Evolutionary conservation across 768 basidiomycete genomes (phyloP).

Genomic region (Suillus subalutaceus): DNA sequence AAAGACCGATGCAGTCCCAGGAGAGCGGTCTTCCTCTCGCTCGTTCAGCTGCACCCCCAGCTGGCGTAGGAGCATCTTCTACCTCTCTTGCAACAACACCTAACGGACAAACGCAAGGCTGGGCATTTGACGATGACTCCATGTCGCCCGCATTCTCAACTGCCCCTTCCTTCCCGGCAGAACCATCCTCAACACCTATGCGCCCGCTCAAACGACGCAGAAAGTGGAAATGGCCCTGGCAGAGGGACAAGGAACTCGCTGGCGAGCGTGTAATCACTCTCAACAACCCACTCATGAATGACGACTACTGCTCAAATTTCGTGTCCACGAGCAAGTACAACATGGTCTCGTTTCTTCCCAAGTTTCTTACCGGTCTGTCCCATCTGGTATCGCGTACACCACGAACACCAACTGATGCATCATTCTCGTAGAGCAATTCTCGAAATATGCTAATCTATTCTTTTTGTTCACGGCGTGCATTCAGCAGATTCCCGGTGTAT

Average conservation of each 20-base stretch:
- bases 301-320: slow-evolving; percentile 76
- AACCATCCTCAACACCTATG: slow-evolving; percentile 20
- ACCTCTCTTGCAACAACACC: slow-evolving; percentile 36
- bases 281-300: slow-evolving; percentile 72
- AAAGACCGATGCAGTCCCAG: slow-evolving; percentile 43
- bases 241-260: slow-evolving; percentile 60
- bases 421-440: slow-evolving; percentile 81
- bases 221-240: slow-evolving; percentile 84
- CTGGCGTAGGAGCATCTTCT: slow-evolving; percentile 56
- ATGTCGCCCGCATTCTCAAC: slow-evolving; percentile 48
- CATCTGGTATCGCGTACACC: neutral
- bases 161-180: slow-evolving; percentile 42
- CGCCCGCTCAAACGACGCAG: slow-evolving; percentile 20
- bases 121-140: slow-evolving; percentile 76
- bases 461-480: slow-evolving; percentile 98
- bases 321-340: slow-evolving; percentile 98
- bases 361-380: slow-evolving; percentile 85
- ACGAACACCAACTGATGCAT: slow-evolving; percentile 13
- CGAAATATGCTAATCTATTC: slow-evolving; percentile 97
- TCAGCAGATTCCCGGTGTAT: slow-evolving; percentile 97
- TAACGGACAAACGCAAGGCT: slow-evolving; percentile 60
- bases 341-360: slow-evolving; percentile 80
- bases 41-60: slow-evolving; percentile 60
- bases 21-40: slow-evolving; percentile 61
- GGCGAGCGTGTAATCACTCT: slow-evolving; percentile 84